phyloP scores from a whole-genome alignment of 2,329 filamentous ascomycete genomes.

The Dactylella cylindrospora region DNA sequence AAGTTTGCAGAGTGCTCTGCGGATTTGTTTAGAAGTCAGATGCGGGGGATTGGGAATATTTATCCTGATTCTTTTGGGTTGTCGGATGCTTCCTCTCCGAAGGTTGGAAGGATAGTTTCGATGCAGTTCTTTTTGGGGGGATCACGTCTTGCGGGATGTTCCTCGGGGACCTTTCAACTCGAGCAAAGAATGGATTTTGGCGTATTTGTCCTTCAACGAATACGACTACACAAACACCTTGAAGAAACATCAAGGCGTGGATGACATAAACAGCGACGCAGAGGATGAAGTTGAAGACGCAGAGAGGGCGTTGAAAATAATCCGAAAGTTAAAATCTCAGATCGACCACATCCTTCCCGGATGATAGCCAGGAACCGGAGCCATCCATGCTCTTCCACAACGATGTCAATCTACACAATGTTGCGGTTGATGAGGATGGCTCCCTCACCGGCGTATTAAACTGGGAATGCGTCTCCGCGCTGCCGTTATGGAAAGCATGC shows the following conservation, averaged over 20 bases:
- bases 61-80: conserved; percentile 38
- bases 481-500: conserved; percentile 53
- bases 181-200: conserved; percentile 53
- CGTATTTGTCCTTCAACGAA: conserved; percentile 50
- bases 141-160: conserved; percentile 50
- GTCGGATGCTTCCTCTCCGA: conserved; percentile 2
- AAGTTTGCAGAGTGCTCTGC: conserved; percentile 50
- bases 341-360: conserved; percentile 49
- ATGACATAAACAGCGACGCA: conserved; percentile 47
- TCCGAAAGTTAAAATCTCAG: conserved; percentile 49
- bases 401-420: conserved; percentile 53
- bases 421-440: conserved; percentile 53
- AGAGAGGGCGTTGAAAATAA: conserved; percentile 47
- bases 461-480: conserved; percentile 55
- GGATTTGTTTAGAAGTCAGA: conserved; percentile 46
- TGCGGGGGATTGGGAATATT: conserved; percentile 50
- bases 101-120: conserved; percentile 50
- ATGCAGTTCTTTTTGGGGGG: conserved; percentile 51
- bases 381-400: conserved; percentile 52
- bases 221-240: conserved; percentile 48
- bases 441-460: conserved; percentile 53
- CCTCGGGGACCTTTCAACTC: conserved; percentile 52
- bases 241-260: conserved; percentile 47
- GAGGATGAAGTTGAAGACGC: conserved; percentile 50
- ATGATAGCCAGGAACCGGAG: conserved; percentile 44